These are phyloP conservation scores for Aureobasidium sp. DNA, from an alignment of 2,329 filamentous ascomycete genomes.

Conservation along the genomic window DNA sequence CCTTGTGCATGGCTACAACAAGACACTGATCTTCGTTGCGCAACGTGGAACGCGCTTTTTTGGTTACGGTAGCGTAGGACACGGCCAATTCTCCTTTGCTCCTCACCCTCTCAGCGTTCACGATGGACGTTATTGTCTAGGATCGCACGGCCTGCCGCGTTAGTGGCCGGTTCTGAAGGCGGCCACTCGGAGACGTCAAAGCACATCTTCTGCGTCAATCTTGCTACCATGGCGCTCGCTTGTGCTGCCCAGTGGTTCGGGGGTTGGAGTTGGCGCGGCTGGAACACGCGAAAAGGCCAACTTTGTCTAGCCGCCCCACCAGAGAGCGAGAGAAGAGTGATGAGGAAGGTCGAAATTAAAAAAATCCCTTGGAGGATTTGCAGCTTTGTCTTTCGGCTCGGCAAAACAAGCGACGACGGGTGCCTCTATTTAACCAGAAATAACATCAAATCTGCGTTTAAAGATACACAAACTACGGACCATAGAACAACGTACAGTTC, in stretches of 20 bases:
- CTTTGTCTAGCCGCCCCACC: not conserved
- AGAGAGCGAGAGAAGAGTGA: not conserved
- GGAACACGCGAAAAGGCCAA: not conserved
- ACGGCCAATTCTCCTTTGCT: not conserved
- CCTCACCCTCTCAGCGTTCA: constrained; percentile 3
- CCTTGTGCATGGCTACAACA: not conserved
- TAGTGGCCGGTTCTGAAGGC: not conserved
- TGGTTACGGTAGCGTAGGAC: not conserved
- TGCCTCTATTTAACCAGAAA: not conserved
- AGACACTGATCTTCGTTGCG: not conserved
- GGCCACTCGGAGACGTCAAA: constrained; percentile 10
- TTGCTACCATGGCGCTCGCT: not conserved
- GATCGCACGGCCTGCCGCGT: constrained; percentile 8
- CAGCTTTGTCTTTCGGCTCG: not conserved
- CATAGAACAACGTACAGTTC: not conserved
- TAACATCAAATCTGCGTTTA: not conserved
- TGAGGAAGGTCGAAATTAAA: not conserved
- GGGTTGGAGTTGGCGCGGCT: not conserved
- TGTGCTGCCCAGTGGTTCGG: not conserved
- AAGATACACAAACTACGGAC: not conserved
- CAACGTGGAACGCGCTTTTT: not conserved
- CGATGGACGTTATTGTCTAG: constrained; percentile 1
- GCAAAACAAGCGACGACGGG: not conserved
- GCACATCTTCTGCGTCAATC: not conserved
- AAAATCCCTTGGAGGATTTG: not conserved